phyloP scores from a whole-genome alignment of 257 asterid genomes.

The Solanum etuberosum region DNA sequence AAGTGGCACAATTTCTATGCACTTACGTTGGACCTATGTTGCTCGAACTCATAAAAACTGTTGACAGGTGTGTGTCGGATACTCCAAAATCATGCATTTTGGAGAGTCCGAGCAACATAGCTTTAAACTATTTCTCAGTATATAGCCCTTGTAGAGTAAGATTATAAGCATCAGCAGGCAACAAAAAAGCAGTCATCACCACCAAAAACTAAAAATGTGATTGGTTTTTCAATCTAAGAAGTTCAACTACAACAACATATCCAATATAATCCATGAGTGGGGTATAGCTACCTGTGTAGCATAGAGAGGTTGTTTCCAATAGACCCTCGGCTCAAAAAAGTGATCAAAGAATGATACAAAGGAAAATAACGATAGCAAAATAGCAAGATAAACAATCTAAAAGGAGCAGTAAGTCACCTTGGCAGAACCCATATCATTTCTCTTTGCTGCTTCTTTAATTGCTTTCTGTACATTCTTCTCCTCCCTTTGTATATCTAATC shows the following conservation, averaged over 20 bases:
- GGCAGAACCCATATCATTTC: conserved; percentile 96
- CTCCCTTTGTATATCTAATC: conserved; percentile 85
- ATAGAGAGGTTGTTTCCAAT: background rate
- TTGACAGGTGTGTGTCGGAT: background rate
- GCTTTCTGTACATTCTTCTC: conserved; percentile 94
- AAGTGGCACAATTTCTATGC: background rate
- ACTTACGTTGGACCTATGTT: background rate
- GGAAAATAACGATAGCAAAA: background rate
- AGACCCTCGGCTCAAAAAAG: background rate
- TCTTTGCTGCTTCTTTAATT: conserved; percentile 86
- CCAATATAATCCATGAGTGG: background rate
- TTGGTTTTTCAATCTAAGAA: background rate
- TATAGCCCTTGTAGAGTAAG: background rate
- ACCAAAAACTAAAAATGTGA: background rate
- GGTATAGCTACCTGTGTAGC: background rate
- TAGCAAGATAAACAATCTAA: background rate
- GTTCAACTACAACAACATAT: background rate
- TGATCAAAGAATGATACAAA: background rate
- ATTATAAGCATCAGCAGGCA: background rate
- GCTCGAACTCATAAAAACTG: background rate
- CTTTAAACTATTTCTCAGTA: background rate
- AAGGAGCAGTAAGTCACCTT: conserved; percentile 37
- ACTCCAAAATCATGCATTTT: background rate
- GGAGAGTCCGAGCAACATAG: background rate
- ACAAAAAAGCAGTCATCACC: background rate